Percentiles rank a stretch among this genome's conserved stretches.
Evolutionary conservation across 495 filamentous ascomycete species (phyloP).

Genomic region (Lophiotrema nucula): DNA sequence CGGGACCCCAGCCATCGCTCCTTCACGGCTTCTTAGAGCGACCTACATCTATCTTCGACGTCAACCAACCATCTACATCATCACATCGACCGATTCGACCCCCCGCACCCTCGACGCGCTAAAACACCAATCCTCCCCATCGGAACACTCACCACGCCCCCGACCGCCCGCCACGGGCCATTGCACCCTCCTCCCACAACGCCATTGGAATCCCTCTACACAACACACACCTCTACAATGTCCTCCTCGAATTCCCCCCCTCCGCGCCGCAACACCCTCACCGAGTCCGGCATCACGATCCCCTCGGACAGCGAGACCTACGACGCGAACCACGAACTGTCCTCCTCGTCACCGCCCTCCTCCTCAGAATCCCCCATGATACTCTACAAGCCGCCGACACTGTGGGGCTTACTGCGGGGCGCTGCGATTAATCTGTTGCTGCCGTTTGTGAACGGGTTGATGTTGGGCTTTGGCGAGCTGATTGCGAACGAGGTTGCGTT

Average conservation of each 20-base stretch:
- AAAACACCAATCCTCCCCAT: background rate
- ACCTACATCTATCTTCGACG: background rate
- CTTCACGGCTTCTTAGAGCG: too few species aligned
- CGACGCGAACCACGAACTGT: constrained; percentile 64
- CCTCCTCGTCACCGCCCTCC: constrained; percentile 57
- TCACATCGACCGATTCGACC: background rate
- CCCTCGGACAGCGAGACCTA: constrained; percentile 90
- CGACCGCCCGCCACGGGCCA: background rate
- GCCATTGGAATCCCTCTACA: background rate
- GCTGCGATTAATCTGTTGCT: constrained; percentile 92
- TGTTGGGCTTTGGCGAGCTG: constrained; percentile 96
- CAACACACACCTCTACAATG: background rate
- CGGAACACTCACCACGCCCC: background rate
- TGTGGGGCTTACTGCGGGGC: constrained; percentile 80
- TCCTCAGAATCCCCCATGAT: constrained; percentile 74
- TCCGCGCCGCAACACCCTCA: constrained; percentile 58
- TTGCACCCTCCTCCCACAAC: background rate
- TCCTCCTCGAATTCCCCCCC: constrained; percentile 12
- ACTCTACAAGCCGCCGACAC: constrained; percentile 82
- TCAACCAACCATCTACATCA: background rate
- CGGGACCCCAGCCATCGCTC: background rate
- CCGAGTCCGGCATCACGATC: constrained; percentile 80
- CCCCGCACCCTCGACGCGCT: background rate
- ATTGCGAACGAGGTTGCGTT: constrained; percentile 95
- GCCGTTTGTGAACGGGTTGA: constrained; percentile 96